Percentiles rank a stretch among this genome's conserved stretches.
Evolutionary conservation across 2,329 filamentous ascomycete species (phyloP).

Genomic region (Talaromyces marneffei): DNA sequence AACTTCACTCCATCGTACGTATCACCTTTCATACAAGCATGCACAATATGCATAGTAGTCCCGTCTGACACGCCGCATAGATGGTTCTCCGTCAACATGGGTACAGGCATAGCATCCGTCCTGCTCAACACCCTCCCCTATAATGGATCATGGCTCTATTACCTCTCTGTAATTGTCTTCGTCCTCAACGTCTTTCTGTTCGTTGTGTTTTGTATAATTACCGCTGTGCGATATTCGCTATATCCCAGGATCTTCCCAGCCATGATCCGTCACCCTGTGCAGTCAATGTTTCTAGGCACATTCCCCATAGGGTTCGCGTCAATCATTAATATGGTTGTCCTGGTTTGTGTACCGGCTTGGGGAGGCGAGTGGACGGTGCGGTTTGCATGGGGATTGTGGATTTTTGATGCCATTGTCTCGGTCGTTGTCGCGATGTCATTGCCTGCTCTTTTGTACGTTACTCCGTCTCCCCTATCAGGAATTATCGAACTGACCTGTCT

Average conservation of each 20-base stretch:
- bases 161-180: conserved; percentile 34
- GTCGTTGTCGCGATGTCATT: conserved; percentile 50
- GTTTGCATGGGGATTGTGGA: conserved; percentile 55
- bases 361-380: conserved; percentile 49
- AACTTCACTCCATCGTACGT: conserved; percentile 42
- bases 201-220: conserved; percentile 39
- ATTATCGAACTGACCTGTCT: conserved; percentile 42
- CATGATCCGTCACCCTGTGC: conserved; percentile 61
- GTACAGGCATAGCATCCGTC: conserved; percentile 39
- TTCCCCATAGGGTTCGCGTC: conserved; percentile 65
- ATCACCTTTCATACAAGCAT: neutral
- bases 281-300: conserved; percentile 63
- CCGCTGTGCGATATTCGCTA: conserved; percentile 55
- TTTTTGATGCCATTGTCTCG: conserved; percentile 51
- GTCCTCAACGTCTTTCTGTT: conserved; percentile 35
- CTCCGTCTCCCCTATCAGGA: neutral
- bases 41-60: neutral
- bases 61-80: conserved; percentile 17
- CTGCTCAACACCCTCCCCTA: conserved; percentile 35
- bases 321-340: conserved; percentile 60
- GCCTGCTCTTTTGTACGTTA: conserved; percentile 37
- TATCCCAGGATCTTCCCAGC: conserved; percentile 61
- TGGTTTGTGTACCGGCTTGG: conserved; percentile 57
- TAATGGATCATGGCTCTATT: conserved; percentile 35
- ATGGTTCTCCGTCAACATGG: conserved; percentile 41